These are phyloP conservation scores for Acacia acuminata DNA, from an alignment of 306 rosid species.

Conservation along the genomic window DNA sequence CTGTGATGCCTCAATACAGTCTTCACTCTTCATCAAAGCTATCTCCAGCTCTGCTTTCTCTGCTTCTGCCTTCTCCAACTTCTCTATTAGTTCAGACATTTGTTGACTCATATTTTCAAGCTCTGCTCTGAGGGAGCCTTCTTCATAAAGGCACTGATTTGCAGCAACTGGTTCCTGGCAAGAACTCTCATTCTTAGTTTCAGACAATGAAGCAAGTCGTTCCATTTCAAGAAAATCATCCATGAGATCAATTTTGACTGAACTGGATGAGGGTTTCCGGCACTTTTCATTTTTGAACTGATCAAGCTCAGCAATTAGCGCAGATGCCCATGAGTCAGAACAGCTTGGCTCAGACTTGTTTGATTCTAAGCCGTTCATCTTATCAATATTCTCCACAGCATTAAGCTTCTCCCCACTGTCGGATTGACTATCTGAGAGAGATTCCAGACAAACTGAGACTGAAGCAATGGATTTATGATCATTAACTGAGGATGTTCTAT, in stretches of 20 bases:
- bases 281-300: constrained; percentile 78
- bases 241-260: constrained; percentile 69
- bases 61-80: constrained; percentile 57
- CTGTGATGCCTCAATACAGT: constrained; percentile 54
- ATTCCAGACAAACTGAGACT: constrained; percentile 68
- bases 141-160: constrained; percentile 37
- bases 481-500: constrained; percentile 43
- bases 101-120: constrained; percentile 64
- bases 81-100: constrained; percentile 53
- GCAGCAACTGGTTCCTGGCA: constrained; percentile 35
- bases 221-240: constrained; percentile 95
- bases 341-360: constrained; percentile 51
- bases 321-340: constrained; percentile 80
- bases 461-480: constrained; percentile 64
- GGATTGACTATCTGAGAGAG: constrained; percentile 69
- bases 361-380: constrained; percentile 40
- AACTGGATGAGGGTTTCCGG: constrained; percentile 44
- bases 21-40: constrained; percentile 56
- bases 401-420: constrained; percentile 60
- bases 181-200: constrained; percentile 39
- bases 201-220: constrained; percentile 65
- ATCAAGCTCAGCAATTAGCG: constrained; percentile 77
- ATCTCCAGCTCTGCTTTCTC: constrained; percentile 67
- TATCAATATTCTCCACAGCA: constrained; percentile 40
- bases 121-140: constrained; percentile 54